These are phyloP conservation scores for Trypanosoma congolense DNA, from an alignment of 208 protist genomes.

Conservation along the genomic window DNA sequence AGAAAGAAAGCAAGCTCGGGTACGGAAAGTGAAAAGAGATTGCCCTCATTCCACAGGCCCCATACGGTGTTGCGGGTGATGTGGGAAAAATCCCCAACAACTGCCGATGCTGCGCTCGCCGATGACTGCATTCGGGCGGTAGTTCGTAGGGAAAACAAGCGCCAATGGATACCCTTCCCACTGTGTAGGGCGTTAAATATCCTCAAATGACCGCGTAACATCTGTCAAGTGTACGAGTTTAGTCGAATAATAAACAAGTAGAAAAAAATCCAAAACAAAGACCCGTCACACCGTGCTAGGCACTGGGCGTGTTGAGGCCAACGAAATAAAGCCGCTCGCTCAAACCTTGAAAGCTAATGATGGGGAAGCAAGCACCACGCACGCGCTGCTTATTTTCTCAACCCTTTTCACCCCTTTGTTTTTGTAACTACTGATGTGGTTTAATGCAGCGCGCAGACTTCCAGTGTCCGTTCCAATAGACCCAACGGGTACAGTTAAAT, in stretches of 20 bases:
- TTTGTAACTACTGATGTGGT: too few species aligned
- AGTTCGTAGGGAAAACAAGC: background rate
- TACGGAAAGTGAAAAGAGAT: constrained; percentile 86
- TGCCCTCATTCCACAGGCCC: constrained; percentile 90
- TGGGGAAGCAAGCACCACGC: too few species aligned
- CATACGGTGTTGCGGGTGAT: constrained; percentile 82
- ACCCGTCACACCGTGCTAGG: too few species aligned
- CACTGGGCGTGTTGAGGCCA: too few species aligned
- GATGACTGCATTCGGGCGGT: background rate
- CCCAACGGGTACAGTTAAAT: too few species aligned
- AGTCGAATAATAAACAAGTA: constrained; percentile 20
- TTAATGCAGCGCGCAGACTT: too few species aligned
- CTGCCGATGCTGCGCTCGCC: background rate
- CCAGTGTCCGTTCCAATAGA: background rate
- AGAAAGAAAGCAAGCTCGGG: constrained; percentile 76
- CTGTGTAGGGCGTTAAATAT: background rate
- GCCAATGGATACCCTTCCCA: background rate
- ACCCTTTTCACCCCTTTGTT: too few species aligned
- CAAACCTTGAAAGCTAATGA: too few species aligned
- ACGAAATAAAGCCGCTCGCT: too few species aligned
- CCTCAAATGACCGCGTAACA: constrained; percentile 6
- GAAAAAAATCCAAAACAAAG: constrained; percentile 13
- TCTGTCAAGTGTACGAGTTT: background rate
- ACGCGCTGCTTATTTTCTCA: too few species aligned
- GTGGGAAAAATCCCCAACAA: constrained; percentile 36